These are phyloP conservation scores for Suillus subalutaceus DNA, from an alignment of 768 basidiomycete species.

Conservation along the genomic window DNA sequence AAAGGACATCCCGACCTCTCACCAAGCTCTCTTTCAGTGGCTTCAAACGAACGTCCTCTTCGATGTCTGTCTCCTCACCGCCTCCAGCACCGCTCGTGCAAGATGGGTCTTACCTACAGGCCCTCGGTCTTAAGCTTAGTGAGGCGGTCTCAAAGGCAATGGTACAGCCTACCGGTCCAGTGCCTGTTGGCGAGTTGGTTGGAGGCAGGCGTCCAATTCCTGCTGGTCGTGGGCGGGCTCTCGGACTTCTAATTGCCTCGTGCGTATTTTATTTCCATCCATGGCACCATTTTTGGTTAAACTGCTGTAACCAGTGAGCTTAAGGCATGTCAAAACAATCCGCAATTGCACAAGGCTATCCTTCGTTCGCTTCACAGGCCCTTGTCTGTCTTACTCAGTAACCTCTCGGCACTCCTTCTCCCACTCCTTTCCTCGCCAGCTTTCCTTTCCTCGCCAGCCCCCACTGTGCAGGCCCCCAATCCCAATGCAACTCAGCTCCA, in stretches of 20 bases:
- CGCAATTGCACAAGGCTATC: slow-evolving; percentile 68
- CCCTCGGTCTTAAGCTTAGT: slow-evolving; percentile 74
- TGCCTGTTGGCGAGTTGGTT: slow-evolving; percentile 53
- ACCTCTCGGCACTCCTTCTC: slow-evolving; percentile 67
- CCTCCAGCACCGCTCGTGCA: slow-evolving; percentile 55
- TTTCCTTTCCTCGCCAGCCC: slow-evolving; percentile 55
- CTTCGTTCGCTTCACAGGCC: slow-evolving; percentile 76
- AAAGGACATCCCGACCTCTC: slow-evolving; percentile 53
- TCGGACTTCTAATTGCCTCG: slow-evolving; percentile 73
- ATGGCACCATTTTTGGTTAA: slow-evolving; percentile 17
- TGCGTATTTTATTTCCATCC: slow-evolving; percentile 41
- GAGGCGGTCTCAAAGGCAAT: slow-evolving; percentile 82
- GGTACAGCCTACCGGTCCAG: slow-evolving; percentile 61
- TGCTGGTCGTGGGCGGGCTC: slow-evolving; percentile 65
- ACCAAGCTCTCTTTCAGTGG: slow-evolving; percentile 61
- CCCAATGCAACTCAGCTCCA: slow-evolving; percentile 72
- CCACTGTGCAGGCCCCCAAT: slow-evolving; percentile 51
- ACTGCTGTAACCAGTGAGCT: slow-evolving; percentile 56
- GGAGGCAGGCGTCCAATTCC: slow-evolving; percentile 74
- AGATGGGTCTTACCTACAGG: slow-evolving; percentile 81
- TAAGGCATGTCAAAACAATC: slow-evolving; percentile 61
- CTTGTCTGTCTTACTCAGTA: slow-evolving; percentile 71
- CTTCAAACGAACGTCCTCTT: slow-evolving; percentile 58
- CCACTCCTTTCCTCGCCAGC: slow-evolving; percentile 67
- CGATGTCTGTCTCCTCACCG: slow-evolving; percentile 35